Base-by-base conservation (phyloP, 768 basidiomycete species). In the Mycena leptocephala region DNA sequence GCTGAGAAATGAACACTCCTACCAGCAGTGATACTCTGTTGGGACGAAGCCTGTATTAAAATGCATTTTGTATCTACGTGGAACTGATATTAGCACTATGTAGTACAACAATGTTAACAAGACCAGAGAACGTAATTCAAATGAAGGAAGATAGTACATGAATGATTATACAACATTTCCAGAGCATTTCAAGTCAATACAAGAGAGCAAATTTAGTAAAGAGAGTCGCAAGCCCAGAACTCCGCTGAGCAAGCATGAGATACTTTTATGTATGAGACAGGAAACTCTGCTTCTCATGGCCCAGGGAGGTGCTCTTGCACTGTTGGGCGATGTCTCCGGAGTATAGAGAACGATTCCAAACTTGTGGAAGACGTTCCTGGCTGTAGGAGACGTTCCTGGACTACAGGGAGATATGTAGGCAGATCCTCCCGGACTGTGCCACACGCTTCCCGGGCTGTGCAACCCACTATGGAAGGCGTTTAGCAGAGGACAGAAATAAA, bases 241-340 rank as follows among this genome's bases (percentile, higher is more conserved):
- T 24, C 10, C 61, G 20, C 24, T 24, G 68, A 56, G n/a, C 24
- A 2, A 7, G 4, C 32, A 46, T 18, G 56, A 33, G 14, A 58
- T 39, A 30, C 5, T 37, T 67, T 41, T 13, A 66, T 14, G n/a
- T 20, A 30, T 65, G 30, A 11, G 68, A 18, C 16, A 66, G n/a
- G 30, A 53, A 26, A 24, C 62, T 75, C n/a, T 59, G 62, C 14
- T 71, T 64, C 22, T 66, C 75, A 13, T 46, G n/a, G 32, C 26
- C 68, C 65, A 67, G 0, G 70, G 46, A 3, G 41, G 24, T 8
- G 20, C 59, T 5, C 41, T 20, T 8, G 7, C 30, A 63, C 26
- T 4, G 11, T 51, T 28, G 32, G 33, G 48, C n/a, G 41, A 20
- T 35, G 20, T 1, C 0, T 24, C 37, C 10, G 37, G 35, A 6